Conservation (phyloP, 306 rosid genomes). For the Urtica urens region DNA sequence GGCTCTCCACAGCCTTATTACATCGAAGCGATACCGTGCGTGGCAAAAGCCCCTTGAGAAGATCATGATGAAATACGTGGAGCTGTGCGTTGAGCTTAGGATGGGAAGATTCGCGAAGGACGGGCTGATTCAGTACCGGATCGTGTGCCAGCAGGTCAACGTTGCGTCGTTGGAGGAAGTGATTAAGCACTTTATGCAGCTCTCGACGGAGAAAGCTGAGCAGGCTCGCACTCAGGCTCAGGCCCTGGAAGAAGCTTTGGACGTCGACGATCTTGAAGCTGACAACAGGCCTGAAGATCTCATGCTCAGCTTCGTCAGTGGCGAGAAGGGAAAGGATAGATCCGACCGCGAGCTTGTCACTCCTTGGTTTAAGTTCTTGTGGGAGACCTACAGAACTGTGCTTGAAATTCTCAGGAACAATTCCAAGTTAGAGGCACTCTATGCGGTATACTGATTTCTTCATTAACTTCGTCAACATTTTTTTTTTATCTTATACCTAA, state of each 20-base stretch:
- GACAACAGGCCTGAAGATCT: conserved; percentile 95
- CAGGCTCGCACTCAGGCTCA: conserved; percentile 93
- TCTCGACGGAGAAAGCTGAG: conserved; percentile 94
- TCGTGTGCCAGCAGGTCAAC: conserved; percentile 96
- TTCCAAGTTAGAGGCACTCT: conserved; percentile 85
- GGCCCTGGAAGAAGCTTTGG: conserved; percentile 89
- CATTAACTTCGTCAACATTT: too few species aligned
- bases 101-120: conserved; percentile 93
- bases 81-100: conserved; percentile 81
- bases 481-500: too few species aligned
- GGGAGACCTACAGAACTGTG: conserved; percentile 97
- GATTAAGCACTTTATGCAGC: conserved; percentile 93
- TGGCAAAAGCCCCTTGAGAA: conserved; percentile 94
- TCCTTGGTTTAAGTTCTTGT: conserved; percentile 92
- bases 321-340: conserved; percentile 91
- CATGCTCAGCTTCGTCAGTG: conserved; percentile 92
- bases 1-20: conserved; percentile 81
- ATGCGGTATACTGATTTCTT: conserved; percentile 50
- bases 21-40: conserved; percentile 81
- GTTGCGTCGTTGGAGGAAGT: conserved; percentile 93
- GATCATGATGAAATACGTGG: conserved; percentile 93
- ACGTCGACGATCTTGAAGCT: conserved; percentile 94
- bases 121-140: conserved; percentile 90
- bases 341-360: conserved; percentile 93
- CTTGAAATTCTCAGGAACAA: conserved; percentile 91